Conservation (phyloP, 768 basidiomycete species). For the Russula griseocarnosa region DNA sequence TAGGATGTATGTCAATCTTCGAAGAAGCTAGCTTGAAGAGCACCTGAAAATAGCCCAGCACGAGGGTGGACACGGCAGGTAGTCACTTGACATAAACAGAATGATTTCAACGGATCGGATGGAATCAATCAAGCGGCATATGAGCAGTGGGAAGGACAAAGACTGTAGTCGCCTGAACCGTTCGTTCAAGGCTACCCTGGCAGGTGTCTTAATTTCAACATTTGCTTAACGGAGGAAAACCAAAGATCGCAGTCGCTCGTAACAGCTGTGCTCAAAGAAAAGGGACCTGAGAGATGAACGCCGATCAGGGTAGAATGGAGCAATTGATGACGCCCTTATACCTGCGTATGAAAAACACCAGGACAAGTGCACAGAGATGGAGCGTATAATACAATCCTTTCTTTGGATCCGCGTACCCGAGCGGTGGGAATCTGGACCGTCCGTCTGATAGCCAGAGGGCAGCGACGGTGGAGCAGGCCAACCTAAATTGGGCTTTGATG, state of each 20-base stretch:
- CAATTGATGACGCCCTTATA: background rate
- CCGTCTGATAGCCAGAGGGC: background rate
- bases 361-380: background rate
- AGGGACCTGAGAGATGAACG: background rate
- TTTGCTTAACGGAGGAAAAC: background rate
- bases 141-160: background rate
- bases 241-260: background rate
- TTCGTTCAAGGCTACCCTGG: background rate
- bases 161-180: background rate
- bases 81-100: slow-evolving; percentile 34
- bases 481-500: background rate
- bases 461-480: background rate
- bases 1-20: slow-evolving; percentile 15
- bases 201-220: background rate
- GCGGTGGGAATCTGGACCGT: background rate
- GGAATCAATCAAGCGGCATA: too few species aligned
- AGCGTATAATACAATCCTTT: background rate
- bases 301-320: background rate
- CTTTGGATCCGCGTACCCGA: background rate
- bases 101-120: slow-evolving; percentile 22
- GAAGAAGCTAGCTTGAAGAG: slow-evolving; percentile 43
- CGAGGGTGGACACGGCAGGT: slow-evolving; percentile 40
- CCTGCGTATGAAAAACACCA: background rate
- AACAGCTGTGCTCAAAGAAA: background rate
- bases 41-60: slow-evolving; percentile 45